Percentiles rank a stretch among this genome's conserved stretches.
Evolutionary conservation across 176 grass and related monocot species (phyloP).

Genomic region (Saccharum spontaneum): DNA sequence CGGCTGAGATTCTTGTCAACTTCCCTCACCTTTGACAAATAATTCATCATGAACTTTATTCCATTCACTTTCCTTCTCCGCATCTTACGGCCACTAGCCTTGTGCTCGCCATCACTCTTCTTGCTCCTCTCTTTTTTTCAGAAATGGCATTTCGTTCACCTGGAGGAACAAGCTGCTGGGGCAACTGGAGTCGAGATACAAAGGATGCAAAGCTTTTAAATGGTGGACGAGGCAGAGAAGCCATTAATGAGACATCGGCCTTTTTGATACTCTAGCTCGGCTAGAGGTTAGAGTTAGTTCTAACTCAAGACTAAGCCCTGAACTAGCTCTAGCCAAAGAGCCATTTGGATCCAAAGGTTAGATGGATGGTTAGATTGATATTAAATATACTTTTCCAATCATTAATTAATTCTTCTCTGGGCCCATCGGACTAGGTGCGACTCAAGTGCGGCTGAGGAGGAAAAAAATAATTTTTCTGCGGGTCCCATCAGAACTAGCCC

Average conservation of each 20-base stretch:
- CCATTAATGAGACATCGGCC: neutral
- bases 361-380: no score
- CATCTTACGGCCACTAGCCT: neutral
- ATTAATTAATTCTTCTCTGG: no score
- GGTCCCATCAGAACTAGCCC: no score
- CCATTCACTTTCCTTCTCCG: neutral
- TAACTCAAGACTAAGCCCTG: no score
- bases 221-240: neutral
- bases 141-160: neutral
- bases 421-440: no score
- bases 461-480: no score
- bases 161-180: neutral
- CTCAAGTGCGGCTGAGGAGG: no score
- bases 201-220: neutral
- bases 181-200: neutral
- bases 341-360: no score
- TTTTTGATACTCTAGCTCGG: no score
- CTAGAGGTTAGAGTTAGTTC: no score
- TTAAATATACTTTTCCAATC: no score
- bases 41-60: neutral
- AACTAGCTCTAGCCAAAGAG: no score
- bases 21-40: neutral
- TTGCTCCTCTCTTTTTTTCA: neutral
- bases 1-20: neutral
- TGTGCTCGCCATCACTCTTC: neutral